Base-by-base conservation (phyloP, 306 rosid genomes). In the Fagus crenata region DNA sequence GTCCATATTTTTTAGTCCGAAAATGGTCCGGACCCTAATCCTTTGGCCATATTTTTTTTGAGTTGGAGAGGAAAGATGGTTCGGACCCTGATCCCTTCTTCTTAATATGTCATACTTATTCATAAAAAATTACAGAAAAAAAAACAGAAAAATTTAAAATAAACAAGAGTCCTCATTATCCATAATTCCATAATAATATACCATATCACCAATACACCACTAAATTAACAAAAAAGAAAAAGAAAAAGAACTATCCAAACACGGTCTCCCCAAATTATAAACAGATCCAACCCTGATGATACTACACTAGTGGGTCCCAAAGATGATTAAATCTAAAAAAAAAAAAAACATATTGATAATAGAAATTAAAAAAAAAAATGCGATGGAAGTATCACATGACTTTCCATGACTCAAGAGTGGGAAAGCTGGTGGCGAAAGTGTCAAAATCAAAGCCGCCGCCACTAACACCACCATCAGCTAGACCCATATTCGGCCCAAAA, bases 401-500 rank as follows among this genome's bases (percentile, higher is more conserved):
- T 81, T 94, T 92, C 98, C 98, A 90, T 11, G 98, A 94, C 49
- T 95, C 98, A 1, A 95, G 78, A 41, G 98, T 95, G 28, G 98
- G 98, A 76, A 90, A 95, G 81, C 83, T 85, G 4, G 96, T 70
- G 4, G 96, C 67, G 63, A 82, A 90, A 5, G 86, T 71, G 49
- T 89, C 97, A 81, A 90, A 95, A 78, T 89, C 97, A 5, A 81
- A 88, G 8, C 83, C 92, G 2, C 79, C 83, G 6, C 82, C 69
- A 17, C 67, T 53, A 15, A 81, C 68, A 42, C 70, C 75, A 8
- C 74, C 81, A 11, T 83, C 83, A 0, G 75, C 72, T 0, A 72
- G 39, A 5, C 39, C 84, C 46, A 39, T 32, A 13, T 43, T 28
- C 73, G 75, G 65, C 1, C 77, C 81, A 13, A 84, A 86, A 0